These are phyloP conservation scores for Leptographium galeiforme DNA, from an alignment of 2,329 filamentous ascomycete species.

Conservation along the genomic window DNA sequence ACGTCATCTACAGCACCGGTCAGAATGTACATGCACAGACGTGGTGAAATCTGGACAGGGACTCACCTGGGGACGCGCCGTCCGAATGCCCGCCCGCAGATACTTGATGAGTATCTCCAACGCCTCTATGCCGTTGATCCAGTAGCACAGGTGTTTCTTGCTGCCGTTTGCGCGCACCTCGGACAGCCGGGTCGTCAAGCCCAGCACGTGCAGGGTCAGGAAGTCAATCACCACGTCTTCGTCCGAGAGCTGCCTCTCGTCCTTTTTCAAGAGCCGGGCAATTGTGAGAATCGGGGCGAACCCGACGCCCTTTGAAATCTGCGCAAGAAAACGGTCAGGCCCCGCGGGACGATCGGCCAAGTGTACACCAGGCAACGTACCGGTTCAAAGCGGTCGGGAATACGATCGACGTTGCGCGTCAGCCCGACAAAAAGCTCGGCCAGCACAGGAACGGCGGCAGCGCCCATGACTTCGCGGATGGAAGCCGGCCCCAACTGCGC, in stretches of 20 bases:
- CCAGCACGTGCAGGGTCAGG: conserved; percentile 71
- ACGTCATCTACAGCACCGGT: conserved; percentile 53
- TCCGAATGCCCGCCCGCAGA: conserved; percentile 57
- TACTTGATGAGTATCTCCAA: conserved; percentile 79
- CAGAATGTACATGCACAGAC: conserved; percentile 15
- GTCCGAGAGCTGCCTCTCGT: not conserved
- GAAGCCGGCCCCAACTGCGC: conserved; percentile 5
- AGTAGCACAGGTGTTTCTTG: conserved; percentile 11
- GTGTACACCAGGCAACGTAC: not conserved
- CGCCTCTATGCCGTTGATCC: conserved; percentile 43
- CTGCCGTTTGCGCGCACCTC: conserved; percentile 32
- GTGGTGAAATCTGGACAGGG: too few species aligned
- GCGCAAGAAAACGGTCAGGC: not conserved
- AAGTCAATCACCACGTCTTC: conserved; percentile 50
- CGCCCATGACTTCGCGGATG: conserved; percentile 11
- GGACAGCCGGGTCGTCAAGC: conserved; percentile 72
- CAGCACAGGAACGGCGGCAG: conserved; percentile 7
- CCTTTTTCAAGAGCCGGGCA: conserved; percentile 16
- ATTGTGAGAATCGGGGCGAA: conserved; percentile 9
- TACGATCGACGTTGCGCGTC: conserved; percentile 1
- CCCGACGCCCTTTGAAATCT: conserved; percentile 2
- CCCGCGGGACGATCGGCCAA: not conserved
- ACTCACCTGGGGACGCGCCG: conserved; percentile 69
- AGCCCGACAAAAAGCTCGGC: conserved; percentile 11
- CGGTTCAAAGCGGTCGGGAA: conserved; percentile 4